These are phyloP conservation scores for Pythium brassicae DNA, from an alignment of 352 stramenopile genomes.

Conservation along the genomic window DNA sequence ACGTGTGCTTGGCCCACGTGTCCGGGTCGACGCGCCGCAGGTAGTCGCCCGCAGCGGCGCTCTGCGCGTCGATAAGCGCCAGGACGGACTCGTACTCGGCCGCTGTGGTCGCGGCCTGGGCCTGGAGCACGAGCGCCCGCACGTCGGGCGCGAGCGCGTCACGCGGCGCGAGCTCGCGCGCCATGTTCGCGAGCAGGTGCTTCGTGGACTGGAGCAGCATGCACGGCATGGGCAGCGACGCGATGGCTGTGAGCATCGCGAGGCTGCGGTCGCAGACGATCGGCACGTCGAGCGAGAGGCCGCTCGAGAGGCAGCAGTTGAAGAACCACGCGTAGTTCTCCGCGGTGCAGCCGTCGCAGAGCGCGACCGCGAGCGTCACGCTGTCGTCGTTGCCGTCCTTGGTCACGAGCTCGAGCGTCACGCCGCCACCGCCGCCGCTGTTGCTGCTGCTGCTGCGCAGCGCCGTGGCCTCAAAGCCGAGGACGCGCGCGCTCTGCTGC, in stretches of 20 bases:
- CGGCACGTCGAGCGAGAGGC: slow-evolving; percentile 29
- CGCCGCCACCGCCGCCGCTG: too few relatives aligned
- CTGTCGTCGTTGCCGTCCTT: slow-evolving; percentile 44
- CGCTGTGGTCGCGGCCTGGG: slow-evolving; percentile 26
- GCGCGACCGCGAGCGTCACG: slow-evolving; percentile 28
- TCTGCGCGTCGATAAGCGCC: slow-evolving; percentile 14
- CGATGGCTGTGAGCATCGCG: slow-evolving; percentile 20
- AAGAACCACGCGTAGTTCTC: slow-evolving; percentile 45
- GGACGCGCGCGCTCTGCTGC: slow-evolving; percentile 24
- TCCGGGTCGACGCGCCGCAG: slow-evolving; percentile 22
- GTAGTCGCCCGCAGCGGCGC: slow-evolving; percentile 18
- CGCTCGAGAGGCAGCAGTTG: slow-evolving; percentile 30
- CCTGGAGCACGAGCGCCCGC: slow-evolving; percentile 22
- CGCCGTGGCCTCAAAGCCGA: slow-evolving; percentile 33
- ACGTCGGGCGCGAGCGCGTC: slow-evolving; percentile 14
- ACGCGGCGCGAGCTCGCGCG: slow-evolving; percentile 14
- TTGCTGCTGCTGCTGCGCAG: slow-evolving; percentile 26
- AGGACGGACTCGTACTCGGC: slow-evolving; percentile 32
- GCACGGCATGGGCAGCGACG: slow-evolving; percentile 24
- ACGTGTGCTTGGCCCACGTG: slow-evolving; percentile 37
- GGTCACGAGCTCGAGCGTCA: slow-evolving; percentile 31
- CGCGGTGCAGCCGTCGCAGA: slow-evolving; percentile 28
- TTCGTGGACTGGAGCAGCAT: slow-evolving; percentile 37
- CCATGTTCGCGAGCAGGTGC: slow-evolving; percentile 28
- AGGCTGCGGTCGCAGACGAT: slow-evolving; percentile 35